Evolutionary conservation across 129 eudicot genomes (phyloP).

Genomic region (Arctium lappa): DNA sequence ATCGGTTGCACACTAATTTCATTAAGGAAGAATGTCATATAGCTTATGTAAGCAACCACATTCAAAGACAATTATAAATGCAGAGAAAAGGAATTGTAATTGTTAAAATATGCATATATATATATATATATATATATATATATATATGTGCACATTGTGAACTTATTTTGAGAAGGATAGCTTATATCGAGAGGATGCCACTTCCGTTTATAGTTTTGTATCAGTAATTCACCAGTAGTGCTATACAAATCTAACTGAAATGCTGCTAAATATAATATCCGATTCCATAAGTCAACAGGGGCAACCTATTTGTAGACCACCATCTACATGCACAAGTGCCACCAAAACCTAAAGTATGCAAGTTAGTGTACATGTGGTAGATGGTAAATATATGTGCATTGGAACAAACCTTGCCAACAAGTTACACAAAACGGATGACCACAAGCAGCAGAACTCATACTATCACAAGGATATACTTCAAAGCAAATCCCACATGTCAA

Average conservation of each 20-base stretch:
- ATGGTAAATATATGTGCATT: conserved; percentile 4
- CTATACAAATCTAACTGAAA: neutral
- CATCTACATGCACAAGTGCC: neutral
- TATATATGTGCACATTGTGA: neutral
- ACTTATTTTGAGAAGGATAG: neutral
- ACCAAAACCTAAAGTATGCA: neutral
- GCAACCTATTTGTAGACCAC: neutral
- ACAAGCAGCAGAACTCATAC: conserved; percentile 84
- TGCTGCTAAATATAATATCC: neutral
- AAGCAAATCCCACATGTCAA: conserved; percentile 95
- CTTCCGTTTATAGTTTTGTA: neutral
- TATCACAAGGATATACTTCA: conserved; percentile 56
- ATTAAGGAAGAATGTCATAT: neutral
- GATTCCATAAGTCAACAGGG: neutral
- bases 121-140: too few species aligned
- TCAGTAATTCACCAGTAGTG: neutral
- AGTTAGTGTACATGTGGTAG: neutral
- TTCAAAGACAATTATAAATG: neutral
- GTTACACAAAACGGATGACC: conserved; percentile 88
- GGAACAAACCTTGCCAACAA: conserved; percentile 87
- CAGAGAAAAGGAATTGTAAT: neutral
- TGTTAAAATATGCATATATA: neutral
- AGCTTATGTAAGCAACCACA: conserved; percentile 12
- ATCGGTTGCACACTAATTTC: neutral
- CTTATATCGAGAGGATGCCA: neutral